Evolutionary conservation across 78 protist species (phyloP).

Genomic region (Protostelium mycophagum): DNA sequence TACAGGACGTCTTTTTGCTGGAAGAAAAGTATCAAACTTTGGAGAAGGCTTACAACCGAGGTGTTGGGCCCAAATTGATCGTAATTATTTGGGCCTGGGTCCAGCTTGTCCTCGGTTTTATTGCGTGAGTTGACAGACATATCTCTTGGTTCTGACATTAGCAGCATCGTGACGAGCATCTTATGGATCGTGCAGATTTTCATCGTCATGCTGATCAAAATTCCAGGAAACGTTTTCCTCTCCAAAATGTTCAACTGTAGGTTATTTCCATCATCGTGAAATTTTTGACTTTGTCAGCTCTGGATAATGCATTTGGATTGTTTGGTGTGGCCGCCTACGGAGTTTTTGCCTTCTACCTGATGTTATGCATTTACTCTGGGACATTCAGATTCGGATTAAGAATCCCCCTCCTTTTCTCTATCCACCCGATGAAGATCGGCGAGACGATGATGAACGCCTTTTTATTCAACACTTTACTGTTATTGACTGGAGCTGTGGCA

Average conservation of each 20-base stretch:
- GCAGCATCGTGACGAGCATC: background rate
- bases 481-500: constrained; percentile 68
- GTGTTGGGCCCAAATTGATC: background rate
- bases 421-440: constrained; percentile 84
- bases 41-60: constrained; percentile 60
- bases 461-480: constrained; percentile 81
- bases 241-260: background rate
- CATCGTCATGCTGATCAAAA: background rate
- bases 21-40: constrained; percentile 64
- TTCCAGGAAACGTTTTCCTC: background rate
- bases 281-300: background rate
- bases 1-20: constrained; percentile 52
- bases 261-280: background rate
- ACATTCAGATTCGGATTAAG: constrained; percentile 77
- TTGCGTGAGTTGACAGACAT: background rate
- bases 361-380: constrained; percentile 73
- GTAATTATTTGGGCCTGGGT: background rate
- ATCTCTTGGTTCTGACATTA: background rate
- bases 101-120: background rate
- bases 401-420: constrained; percentile 69
- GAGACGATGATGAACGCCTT: constrained; percentile 90
- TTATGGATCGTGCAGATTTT: background rate
- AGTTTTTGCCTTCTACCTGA: constrained; percentile 72
- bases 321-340: constrained; percentile 78
- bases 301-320: constrained; percentile 74